Conservation (phyloP, 2,329 filamentous ascomycete genomes). For the Scolecobasidium constrictum region DNA sequence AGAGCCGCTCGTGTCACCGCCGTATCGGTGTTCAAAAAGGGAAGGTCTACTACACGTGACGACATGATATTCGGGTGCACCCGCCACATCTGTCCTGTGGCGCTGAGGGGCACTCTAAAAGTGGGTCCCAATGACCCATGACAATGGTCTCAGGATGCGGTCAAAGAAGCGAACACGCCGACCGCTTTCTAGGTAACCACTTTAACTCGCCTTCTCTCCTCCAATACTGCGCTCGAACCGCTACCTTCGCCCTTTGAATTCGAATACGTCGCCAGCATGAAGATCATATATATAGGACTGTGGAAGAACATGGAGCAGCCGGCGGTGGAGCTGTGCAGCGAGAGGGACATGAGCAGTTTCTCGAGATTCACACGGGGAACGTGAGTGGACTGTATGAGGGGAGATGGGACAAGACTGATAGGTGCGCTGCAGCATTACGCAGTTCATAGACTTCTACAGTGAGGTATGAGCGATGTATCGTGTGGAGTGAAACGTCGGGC, state of each 20-base stretch:
- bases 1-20: too few species aligned
- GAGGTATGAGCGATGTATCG: too few species aligned
- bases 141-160: constrained; percentile 1
- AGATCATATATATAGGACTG: constrained; percentile 79
- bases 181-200: not conserved
- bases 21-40: too few species aligned
- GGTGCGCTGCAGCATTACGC: not conserved
- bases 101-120: not conserved
- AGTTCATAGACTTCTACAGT: constrained; percentile 1
- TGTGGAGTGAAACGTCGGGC: too few species aligned
- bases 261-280: constrained; percentile 68
- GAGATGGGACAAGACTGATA: too few species aligned
- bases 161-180: not conserved
- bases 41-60: not conserved
- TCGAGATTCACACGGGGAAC: constrained; percentile 68
- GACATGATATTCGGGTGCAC: not conserved
- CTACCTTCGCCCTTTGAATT: too few species aligned
- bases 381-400: constrained; percentile 66
- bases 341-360: constrained; percentile 68
- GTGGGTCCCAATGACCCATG: not conserved
- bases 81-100: not conserved
- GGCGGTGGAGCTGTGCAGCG: constrained; percentile 63
- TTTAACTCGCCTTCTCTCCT: not conserved
- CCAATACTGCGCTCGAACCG: too few species aligned
- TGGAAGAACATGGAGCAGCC: constrained; percentile 70